Evolutionary conservation across 176 grass and related monocot genomes (phyloP).

Genomic region (Poa pratensis): DNA sequence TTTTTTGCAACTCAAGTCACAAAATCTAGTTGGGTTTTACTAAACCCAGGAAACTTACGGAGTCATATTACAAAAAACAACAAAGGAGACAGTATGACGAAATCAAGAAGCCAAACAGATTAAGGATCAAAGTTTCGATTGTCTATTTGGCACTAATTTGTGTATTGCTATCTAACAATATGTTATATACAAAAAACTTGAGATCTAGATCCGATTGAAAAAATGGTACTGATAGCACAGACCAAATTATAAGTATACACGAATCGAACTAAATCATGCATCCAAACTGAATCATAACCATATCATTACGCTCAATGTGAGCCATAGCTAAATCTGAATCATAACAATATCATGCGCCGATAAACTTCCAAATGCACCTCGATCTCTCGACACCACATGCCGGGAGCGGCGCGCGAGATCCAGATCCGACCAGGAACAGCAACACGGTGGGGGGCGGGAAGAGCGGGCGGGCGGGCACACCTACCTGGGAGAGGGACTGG

Average conservation of each 20-base stretch:
- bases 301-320: neutral
- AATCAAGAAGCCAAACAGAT: neutral
- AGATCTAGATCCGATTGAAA: slow-evolving; percentile 51
- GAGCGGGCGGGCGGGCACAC: neutral
- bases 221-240: neutral
- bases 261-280: slow-evolving; percentile 14
- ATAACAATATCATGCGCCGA: no score
- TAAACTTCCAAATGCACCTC: neutral
- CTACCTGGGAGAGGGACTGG: slow-evolving; percentile 64
- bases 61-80: neutral
- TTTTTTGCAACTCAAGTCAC: neutral
- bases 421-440: slow-evolving; percentile 43
- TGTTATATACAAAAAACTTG: neutral
- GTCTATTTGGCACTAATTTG: neutral
- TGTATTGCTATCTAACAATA: neutral
- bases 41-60: slow-evolving; percentile 9
- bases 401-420: slow-evolving; percentile 26
- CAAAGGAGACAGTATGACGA: neutral
- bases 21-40: slow-evolving; percentile 21
- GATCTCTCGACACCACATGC: neutral
- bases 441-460: neutral
- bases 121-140: neutral
- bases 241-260: neutral
- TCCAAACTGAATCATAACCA: no score
- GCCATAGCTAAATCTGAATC: no score